A percentile compares a stretch with the other conserved stretches of the same genome.
phyloP scores from a whole-genome alignment of 352 stramenopile species.

The Aphanomyces stellatus region DNA sequence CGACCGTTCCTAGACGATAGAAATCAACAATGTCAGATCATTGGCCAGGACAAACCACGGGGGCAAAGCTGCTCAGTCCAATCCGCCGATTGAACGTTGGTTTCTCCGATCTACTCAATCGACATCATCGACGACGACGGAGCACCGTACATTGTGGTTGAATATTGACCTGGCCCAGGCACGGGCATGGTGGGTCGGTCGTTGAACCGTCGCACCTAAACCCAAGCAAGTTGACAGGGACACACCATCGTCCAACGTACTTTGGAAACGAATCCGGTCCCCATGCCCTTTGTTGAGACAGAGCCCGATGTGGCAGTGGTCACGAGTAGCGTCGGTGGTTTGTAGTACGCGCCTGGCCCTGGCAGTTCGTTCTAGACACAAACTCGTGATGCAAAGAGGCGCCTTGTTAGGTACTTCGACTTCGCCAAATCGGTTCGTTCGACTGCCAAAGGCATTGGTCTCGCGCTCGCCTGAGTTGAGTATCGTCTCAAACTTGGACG shows the following conservation, averaged over 20 bases:
- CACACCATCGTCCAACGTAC: background rate
- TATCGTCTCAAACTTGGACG: conserved; percentile 71
- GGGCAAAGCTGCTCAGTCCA: conserved; percentile 57
- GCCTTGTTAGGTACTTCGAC: conserved; percentile 26
- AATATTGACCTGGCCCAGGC: conserved; percentile 58
- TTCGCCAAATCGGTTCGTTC: conserved; percentile 55
- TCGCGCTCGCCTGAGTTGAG: conserved; percentile 49
- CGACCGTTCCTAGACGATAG: background rate
- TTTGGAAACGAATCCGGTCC: conserved; percentile 70
- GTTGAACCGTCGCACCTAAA: conserved; percentile 49
- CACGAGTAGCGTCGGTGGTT: conserved; percentile 45
- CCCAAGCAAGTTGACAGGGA: background rate
- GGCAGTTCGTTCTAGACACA: conserved; percentile 52
- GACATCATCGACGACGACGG: background rate
- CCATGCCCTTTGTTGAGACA: conserved; percentile 64
- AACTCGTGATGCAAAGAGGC: background rate
- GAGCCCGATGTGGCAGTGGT: conserved; percentile 53
- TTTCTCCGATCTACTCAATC: conserved; percentile 27
- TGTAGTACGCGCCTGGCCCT: conserved; percentile 64
- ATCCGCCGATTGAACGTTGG: conserved; percentile 54
- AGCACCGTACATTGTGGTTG: conserved; percentile 33
- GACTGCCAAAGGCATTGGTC: conserved; percentile 55
- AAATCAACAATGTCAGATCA: background rate
- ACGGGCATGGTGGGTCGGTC: conserved; percentile 37
- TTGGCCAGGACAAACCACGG: conserved; percentile 31